Evolutionary conservation across 2,329 filamentous ascomycete genomes (phyloP).

Genomic region (Madurella mycetomatis): DNA sequence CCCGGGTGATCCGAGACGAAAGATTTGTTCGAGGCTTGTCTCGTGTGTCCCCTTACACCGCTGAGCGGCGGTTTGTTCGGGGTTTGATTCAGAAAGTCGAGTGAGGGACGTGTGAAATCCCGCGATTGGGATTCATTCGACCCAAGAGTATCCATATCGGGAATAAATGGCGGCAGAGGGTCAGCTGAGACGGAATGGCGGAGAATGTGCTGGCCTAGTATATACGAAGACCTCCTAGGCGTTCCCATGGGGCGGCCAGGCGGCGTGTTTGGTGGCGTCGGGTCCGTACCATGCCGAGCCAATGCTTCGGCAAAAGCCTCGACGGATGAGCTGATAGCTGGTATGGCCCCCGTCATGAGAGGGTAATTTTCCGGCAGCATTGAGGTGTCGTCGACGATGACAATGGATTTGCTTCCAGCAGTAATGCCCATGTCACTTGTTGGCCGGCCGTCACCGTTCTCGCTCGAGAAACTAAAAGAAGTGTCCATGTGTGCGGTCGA

Average conservation of each 20-base stretch:
- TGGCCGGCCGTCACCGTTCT: constrained; percentile 37
- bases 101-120: constrained; percentile 32
- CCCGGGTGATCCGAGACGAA: constrained; percentile 47
- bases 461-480: constrained; percentile 34
- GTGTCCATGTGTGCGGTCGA: constrained; percentile 43
- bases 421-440: constrained; percentile 60
- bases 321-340: constrained; percentile 42
- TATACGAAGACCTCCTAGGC: constrained; percentile 52
- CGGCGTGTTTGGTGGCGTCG: constrained; percentile 59
- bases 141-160: constrained; percentile 42
- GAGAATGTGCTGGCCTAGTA: constrained; percentile 46
- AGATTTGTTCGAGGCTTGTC: constrained; percentile 46
- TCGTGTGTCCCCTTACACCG: constrained; percentile 36
- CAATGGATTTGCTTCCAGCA: constrained; percentile 76
- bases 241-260: constrained; percentile 44
- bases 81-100: constrained; percentile 29
- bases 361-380: constrained; percentile 43
- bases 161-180: constrained; percentile 45
- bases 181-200: constrained; percentile 35
- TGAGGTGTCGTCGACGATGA: constrained; percentile 71
- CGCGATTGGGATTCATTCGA: constrained; percentile 28
- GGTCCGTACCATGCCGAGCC: constrained; percentile 45
- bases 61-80: constrained; percentile 34
- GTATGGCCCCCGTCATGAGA: constrained; percentile 48
- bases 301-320: constrained; percentile 53